These are phyloP conservation scores for Camellia lanceoleosa DNA, from an alignment of 148 eudicot species.

Conservation along the genomic window DNA sequence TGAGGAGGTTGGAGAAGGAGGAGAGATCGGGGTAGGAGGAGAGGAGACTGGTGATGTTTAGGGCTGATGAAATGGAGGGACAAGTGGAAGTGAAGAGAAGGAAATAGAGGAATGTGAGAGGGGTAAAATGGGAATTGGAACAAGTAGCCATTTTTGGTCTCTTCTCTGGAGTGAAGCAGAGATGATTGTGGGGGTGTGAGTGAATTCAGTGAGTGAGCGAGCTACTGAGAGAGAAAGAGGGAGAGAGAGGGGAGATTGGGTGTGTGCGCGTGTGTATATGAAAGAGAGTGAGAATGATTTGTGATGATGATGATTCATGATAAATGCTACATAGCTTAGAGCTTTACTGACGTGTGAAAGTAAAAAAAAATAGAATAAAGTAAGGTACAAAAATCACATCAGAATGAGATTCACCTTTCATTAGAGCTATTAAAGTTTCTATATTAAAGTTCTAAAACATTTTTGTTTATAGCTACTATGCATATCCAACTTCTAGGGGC, in stretches of 20 bases:
- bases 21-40: constrained; percentile 63
- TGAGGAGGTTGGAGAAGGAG: constrained; percentile 50
- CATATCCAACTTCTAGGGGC: too few relatives aligned
- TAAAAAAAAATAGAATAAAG: too few relatives aligned
- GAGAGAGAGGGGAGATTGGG: constrained; percentile 3
- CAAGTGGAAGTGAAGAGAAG: constrained; percentile 26
- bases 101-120: constrained; percentile 22
- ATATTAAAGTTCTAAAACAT: too few relatives aligned
- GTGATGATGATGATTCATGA: too few relatives aligned
- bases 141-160: constrained; percentile 28
- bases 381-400: too few relatives aligned
- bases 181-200: background rate
- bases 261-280: background rate
- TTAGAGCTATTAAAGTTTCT: too few relatives aligned
- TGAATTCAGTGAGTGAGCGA: background rate
- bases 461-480: too few relatives aligned
- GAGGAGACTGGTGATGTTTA: constrained; percentile 59
- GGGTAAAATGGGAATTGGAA: constrained; percentile 42
- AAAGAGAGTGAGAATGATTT: too few relatives aligned
- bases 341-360: too few relatives aligned
- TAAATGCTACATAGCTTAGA: too few relatives aligned
- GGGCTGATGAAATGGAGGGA: constrained; percentile 24
- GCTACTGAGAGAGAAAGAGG: constrained; percentile 3
- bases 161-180: background rate
- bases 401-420: too few relatives aligned